phyloP scores from a whole-genome alignment of 1,284 basidiomycete species.

The Apiotrichum montevideense region DNA sequence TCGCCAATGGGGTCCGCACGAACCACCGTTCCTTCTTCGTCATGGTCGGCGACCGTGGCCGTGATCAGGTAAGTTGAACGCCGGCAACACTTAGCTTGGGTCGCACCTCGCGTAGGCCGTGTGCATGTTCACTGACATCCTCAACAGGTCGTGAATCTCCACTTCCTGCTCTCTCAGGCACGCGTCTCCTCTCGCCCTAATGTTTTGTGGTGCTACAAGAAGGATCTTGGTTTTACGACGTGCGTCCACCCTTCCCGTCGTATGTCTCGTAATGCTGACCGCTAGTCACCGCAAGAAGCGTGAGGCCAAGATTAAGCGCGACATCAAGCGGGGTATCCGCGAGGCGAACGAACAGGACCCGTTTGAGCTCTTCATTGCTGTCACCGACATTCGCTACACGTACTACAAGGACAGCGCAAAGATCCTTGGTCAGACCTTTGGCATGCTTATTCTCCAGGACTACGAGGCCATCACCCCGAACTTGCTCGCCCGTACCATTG shows the following conservation, averaged over 20 bases:
- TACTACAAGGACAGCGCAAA: conserved; percentile 94
- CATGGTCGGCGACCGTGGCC: conserved; percentile 88
- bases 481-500: conserved; percentile 90
- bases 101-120: too few relatives aligned
- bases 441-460: conserved; percentile 96
- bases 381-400: conserved; percentile 98
- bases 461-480: conserved; percentile 99
- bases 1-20: conserved; percentile 86
- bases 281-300: conserved; percentile 89
- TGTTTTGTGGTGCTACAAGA: conserved; percentile 96
- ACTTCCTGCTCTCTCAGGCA: conserved; percentile 88
- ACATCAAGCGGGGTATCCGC: conserved; percentile 85
- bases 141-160: conserved; percentile 81
- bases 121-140: neutral
- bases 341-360: conserved; percentile 94
- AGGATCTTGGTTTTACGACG: conserved; percentile 90
- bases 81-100: too few relatives aligned
- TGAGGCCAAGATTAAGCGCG: conserved; percentile 88
- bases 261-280: conserved; percentile 13
- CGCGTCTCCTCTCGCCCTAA: conserved; percentile 80
- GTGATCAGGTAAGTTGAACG: conserved; percentile 65
- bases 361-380: conserved; percentile 95
- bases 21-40: conserved; percentile 96
- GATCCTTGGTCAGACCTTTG: conserved; percentile 94
- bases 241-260: conserved; percentile 44